Evolutionary conservation across 106 monocot species (phyloP).

Genomic region (Iris macrosiphon): DNA sequence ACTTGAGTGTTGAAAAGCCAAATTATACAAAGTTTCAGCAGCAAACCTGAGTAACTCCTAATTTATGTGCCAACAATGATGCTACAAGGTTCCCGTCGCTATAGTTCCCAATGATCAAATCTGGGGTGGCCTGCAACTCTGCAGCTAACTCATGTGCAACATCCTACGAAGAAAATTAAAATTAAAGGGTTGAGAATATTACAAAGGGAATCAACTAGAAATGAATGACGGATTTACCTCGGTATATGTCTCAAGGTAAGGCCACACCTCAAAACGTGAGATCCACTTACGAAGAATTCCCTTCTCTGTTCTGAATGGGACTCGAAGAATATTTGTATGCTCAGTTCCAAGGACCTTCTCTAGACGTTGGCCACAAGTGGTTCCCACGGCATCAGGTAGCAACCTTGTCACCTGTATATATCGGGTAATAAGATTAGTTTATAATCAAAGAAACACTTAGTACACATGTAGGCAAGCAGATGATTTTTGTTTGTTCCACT

Average conservation of each 20-base stretch:
- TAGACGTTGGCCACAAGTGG: conserved; percentile 27
- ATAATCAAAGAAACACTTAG: neutral
- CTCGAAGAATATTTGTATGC: conserved; percentile 32
- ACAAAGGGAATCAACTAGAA: neutral
- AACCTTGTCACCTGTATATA: conserved; percentile 29
- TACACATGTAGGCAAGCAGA: too few species aligned
- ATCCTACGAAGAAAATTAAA: conserved; percentile 37
- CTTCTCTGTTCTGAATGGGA: conserved; percentile 31
- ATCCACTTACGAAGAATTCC: conserved; percentile 40
- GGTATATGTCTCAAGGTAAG: conserved; percentile 37
- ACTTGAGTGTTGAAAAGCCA: neutral
- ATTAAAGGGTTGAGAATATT: neutral
- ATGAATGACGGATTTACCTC: conserved; percentile 12
- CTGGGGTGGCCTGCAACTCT: conserved; percentile 84
- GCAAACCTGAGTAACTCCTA: conserved; percentile 74
- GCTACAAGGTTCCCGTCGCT: conserved; percentile 72
- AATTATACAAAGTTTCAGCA: neutral
- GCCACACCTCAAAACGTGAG: conserved; percentile 41
- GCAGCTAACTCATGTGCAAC: conserved; percentile 72
- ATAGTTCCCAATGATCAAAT: conserved; percentile 89
- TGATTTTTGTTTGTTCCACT: conserved; percentile 1
- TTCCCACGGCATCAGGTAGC: conserved; percentile 40
- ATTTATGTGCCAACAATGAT: conserved; percentile 72
- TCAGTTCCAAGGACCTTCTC: conserved; percentile 32
- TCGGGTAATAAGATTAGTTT: neutral